Evolutionary conservation across 148 eudicot species (phyloP), one percentile per base, ranked within the genome.

Genomic region (Cornus florida): DNA sequence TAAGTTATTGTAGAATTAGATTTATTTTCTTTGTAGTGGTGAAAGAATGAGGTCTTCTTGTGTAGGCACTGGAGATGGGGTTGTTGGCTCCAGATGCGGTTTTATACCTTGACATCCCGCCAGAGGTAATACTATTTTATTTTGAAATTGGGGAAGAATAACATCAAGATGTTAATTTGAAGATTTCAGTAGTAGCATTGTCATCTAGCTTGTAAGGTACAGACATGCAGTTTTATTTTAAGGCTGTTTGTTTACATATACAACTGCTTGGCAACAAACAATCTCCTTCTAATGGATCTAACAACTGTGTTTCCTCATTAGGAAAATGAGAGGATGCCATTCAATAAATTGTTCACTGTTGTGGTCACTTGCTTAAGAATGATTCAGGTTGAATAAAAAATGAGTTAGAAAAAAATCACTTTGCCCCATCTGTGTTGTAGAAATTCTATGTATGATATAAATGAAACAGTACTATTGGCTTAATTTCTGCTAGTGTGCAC

Each of bases 31-130:
- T 69, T 53, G 19, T 35, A 2, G 38, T 65, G 16, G 41, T 43
- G 57, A 70, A 56, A 24, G 10, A 72, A 62, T 82, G 60, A 8
- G 43, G 60, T 35, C 72, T 65, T 72, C 74, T 82, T 77, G 62
- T 72, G 85, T 90, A 93, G 99, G 98, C 97, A 74, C 99, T 97
- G 75, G 99, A 96, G 72, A 43, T 46, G 56, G 99, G 99, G 62
- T 85, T 96, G 85, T 80, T 91, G 77, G 97, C 98, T 81, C 99
- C 99, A 60, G 99, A 96, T 90, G 72, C 92, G 77, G 99, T 96
- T 59, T 78, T 94, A 41, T 96, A 91, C 89, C 97, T 96, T 74
- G 99, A 96, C 82, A 84, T 96, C 88, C 84, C 92, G 67, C 98
- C 99, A 56, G 99, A 96, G 95, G 99, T 94, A 86, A 78, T 68